These are phyloP conservation scores for Penicillium steckii DNA, from an alignment of 495 filamentous ascomycete genomes.

Conservation along the genomic window DNA sequence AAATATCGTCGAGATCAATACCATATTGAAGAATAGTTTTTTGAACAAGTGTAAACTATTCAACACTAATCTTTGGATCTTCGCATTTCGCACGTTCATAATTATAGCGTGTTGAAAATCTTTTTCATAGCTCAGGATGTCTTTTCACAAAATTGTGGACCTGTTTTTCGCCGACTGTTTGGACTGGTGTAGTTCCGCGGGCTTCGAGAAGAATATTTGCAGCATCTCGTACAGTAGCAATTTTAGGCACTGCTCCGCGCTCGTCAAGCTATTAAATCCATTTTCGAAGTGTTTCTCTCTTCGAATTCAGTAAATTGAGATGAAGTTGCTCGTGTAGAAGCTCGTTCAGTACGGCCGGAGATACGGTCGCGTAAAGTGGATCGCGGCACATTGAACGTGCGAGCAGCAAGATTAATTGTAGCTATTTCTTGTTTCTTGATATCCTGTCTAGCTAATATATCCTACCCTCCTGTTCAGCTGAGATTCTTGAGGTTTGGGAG, in stretches of 20 bases:
- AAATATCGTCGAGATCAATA: constrained; percentile 33
- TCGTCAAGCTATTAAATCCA: constrained; percentile 30
- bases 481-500: background rate
- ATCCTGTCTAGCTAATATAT: constrained; percentile 12
- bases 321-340: constrained; percentile 7
- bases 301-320: constrained; percentile 29
- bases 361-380: background rate
- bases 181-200: background rate
- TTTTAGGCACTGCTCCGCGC: background rate
- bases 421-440: constrained; percentile 17
- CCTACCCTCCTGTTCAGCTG: constrained; percentile 5
- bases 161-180: constrained; percentile 2
- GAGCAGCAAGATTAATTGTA: constrained; percentile 11
- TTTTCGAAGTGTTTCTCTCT: constrained; percentile 29
- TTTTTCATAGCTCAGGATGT: constrained; percentile 23
- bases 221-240: constrained; percentile 12
- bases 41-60: constrained; percentile 34
- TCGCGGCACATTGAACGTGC: constrained; percentile 17
- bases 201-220: background rate
- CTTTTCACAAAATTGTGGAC: constrained; percentile 30
- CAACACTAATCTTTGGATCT: constrained; percentile 31
- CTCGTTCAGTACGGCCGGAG: constrained; percentile 4
- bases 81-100: constrained; percentile 34
- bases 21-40: constrained; percentile 27
- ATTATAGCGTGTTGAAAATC: constrained; percentile 29